Base-by-base conservation (phyloP, 805 yeast genomes). In the Hanseniaspora occidentalis region DNA sequence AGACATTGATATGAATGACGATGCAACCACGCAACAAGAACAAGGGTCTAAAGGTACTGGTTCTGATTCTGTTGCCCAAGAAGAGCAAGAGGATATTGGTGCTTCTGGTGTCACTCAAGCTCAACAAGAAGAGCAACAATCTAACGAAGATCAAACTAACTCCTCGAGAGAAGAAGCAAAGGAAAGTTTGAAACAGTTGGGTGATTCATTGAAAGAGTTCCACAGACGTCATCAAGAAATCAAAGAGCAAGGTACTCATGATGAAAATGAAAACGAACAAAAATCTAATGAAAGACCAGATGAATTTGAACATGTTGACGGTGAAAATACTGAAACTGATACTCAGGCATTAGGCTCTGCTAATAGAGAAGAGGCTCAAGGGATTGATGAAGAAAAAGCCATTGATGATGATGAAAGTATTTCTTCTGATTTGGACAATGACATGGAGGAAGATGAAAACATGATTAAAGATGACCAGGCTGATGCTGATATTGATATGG, bases 321-420 rank as follows among this genome's bases (percentile, higher is more conserved):
- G 86, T 37, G 88, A 79, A 36, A 79, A 81, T 45, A 75, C 89
- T 3, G 77, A 79, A 22, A 68, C 65, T 42, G 88, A 84, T 38
- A 84, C 95, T 0, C 97, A 92, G 58, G 98, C 97, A 1, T 63
- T 92, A 39, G 97, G 97, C 18, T 78, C 88, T 35, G 94, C 96
- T 5, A 75, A 76, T 44, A 72, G 77, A 51, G 95, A 86, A 36
- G 86, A 82, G 52, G 64, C 73, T 13, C 92, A 84, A 54, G 57
- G 78, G 1, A 71, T 88, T 43, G 79, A 86, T 54, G 86, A 84
- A 42, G 82, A 80, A 7, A 75, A 70, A 70, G 92, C 89, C 1
- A 79, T 84, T 48, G 92, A 84, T 42, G 94, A 84, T 47, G 84
- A 77, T 7, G 61, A 61, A 13, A 65, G 60, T 7, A 59, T 54